These are phyloP conservation scores for Pisolithus orientalis DNA, from an alignment of 768 basidiomycete species.

Conservation along the genomic window DNA sequence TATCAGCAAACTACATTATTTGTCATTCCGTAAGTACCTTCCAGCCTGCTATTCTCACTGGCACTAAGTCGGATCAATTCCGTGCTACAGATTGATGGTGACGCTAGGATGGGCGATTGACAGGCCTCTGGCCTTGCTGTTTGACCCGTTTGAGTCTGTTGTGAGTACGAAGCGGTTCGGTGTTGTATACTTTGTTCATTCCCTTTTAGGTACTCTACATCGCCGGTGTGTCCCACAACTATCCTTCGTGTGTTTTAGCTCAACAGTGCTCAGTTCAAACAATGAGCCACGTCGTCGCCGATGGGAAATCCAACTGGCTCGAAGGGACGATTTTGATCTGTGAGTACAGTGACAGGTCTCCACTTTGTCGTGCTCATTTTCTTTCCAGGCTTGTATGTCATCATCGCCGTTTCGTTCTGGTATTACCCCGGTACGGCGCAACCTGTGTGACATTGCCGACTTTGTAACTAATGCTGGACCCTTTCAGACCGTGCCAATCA, in stretches of 20 bases:
- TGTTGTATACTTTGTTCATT: constrained; percentile 6
- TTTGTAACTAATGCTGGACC: neutral
- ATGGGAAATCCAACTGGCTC: constrained; percentile 81
- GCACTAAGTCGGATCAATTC: neutral
- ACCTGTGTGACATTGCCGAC: neutral
- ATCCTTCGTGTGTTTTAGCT: constrained; percentile 28
- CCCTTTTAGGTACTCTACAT: constrained; percentile 29
- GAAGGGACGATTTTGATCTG: constrained; percentile 73
- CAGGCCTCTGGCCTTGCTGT: constrained; percentile 74
- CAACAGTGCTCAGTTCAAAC: constrained; percentile 53
- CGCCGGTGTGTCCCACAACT: constrained; percentile 31
- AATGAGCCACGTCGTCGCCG: constrained; percentile 75
- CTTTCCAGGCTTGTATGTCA: constrained; percentile 56
- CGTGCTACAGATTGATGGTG: constrained; percentile 53
- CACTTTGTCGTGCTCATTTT: constrained; percentile 1
- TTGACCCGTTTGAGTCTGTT: constrained; percentile 86
- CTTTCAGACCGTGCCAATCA: constrained; percentile 20
- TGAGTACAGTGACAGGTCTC: constrained; percentile 25
- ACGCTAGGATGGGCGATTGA: constrained; percentile 75
- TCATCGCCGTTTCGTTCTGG: constrained; percentile 67
- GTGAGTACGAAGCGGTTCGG: constrained; percentile 27
- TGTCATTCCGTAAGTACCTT: constrained; percentile 64
- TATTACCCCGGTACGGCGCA: constrained; percentile 38
- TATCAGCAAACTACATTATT: constrained; percentile 76
- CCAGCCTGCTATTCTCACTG: neutral